These are phyloP conservation scores for Triangularia verruculosa DNA, from an alignment of 2,329 filamentous ascomycete genomes.

Conservation along the genomic window DNA sequence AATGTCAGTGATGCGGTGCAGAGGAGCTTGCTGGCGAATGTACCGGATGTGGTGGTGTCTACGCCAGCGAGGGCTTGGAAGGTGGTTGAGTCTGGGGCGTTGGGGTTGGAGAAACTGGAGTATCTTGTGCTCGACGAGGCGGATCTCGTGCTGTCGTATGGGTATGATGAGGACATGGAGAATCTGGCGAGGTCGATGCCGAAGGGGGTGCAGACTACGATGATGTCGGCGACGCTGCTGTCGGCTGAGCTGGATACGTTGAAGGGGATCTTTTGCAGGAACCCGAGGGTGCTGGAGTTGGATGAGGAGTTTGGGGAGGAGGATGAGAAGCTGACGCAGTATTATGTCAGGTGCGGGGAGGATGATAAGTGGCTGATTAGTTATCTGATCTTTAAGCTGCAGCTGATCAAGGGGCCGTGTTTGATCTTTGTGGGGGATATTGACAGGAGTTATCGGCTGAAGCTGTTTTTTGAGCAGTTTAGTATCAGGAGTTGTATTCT, in stretches of 20 bases:
- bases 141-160: conserved; percentile 89
- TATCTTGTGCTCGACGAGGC: conserved; percentile 91
- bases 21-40: conserved; percentile 77
- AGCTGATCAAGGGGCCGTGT: conserved; percentile 89
- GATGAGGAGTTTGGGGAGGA: conserved; percentile 73
- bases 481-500: conserved; percentile 89
- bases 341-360: conserved; percentile 87
- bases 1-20: conserved; percentile 89
- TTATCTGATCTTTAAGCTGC: conserved; percentile 93
- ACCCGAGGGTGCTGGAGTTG: conserved; percentile 75
- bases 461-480: conserved; percentile 95
- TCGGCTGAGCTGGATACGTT: conserved; percentile 82
- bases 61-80: conserved; percentile 82
- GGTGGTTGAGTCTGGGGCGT: conserved; percentile 69
- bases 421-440: conserved; percentile 73
- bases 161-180: conserved; percentile 86
- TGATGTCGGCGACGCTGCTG: conserved; percentile 95
- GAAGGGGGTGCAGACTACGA: conserved; percentile 80
- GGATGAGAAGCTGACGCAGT: conserved; percentile 76
- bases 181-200: conserved; percentile 75
- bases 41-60: conserved; percentile 84
- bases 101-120: conserved; percentile 68
- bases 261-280: conserved; percentile 79
- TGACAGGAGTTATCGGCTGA: conserved; percentile 84
- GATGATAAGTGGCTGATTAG: conserved; percentile 94